Percentiles rank a stretch among this genome's conserved stretches.
phyloP scores from a whole-genome alignment of 805 yeast species.

The Wickerhamomyces subpelliculosus region DNA sequence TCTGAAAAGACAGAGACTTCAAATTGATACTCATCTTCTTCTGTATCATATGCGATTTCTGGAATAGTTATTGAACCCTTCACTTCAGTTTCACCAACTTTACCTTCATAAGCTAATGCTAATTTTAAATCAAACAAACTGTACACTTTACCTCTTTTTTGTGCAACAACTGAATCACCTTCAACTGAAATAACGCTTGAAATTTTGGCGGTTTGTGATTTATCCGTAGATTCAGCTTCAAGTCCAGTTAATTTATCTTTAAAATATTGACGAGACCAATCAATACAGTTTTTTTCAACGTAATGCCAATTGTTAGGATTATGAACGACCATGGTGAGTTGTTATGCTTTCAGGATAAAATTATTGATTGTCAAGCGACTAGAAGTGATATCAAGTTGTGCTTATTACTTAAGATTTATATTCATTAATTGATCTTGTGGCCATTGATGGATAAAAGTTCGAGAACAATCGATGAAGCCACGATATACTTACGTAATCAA shows the following conservation, averaged over 20 bases:
- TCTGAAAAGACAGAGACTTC: conserved; percentile 57
- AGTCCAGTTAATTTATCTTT: conserved; percentile 49
- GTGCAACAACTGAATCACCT: conserved; percentile 96
- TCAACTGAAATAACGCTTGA: conserved; percentile 44
- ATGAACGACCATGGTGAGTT: conserved; percentile 69
- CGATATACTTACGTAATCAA: too few species aligned
- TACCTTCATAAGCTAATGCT: conserved; percentile 51
- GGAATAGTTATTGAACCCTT: conserved; percentile 79
- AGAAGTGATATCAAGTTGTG: too few species aligned
- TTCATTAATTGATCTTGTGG: too few species aligned
- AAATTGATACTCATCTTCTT: conserved; percentile 79
- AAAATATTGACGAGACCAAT: conserved; percentile 83
- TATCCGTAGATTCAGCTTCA: conserved; percentile 13
- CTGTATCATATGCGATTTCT: conserved; percentile 91
- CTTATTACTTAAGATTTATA: too few species aligned
- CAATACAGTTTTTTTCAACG: conserved; percentile 96
- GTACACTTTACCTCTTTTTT: conserved; percentile 94
- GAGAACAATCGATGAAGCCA: too few species aligned
- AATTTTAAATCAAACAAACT: conserved; percentile 79
- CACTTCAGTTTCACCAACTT: conserved; percentile 33
- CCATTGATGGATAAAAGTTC: too few species aligned
- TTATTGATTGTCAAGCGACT: too few species aligned
- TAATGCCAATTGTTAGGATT: conserved; percentile 99
- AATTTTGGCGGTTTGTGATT: conserved; percentile 25
- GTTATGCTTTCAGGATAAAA: too few species aligned